These are phyloP conservation scores for Colletotrichum simmondsii DNA, from an alignment of 2,329 filamentous ascomycete genomes.

Conservation along the genomic window DNA sequence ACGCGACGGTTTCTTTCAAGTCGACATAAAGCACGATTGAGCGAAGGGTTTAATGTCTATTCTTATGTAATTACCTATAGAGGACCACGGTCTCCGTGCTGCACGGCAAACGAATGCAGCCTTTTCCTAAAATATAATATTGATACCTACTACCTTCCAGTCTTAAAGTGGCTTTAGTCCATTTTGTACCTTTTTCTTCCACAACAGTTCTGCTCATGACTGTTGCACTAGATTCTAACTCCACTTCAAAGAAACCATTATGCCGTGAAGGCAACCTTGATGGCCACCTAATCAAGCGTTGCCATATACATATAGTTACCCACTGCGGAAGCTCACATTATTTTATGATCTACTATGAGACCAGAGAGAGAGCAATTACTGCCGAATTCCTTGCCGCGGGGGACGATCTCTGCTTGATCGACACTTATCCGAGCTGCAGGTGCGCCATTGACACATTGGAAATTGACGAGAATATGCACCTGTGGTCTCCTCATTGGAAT, in stretches of 20 bases:
- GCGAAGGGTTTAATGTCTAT: background rate
- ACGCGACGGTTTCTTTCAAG: slow-evolving; percentile 3
- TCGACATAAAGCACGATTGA: background rate
- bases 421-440: background rate
- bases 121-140: background rate
- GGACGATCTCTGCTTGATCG: background rate
- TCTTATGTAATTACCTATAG: background rate
- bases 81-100: background rate
- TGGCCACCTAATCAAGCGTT: no score
- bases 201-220: no score
- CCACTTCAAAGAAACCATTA: no score
- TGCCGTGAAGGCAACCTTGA: no score
- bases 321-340: no score
- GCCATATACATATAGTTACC: no score
- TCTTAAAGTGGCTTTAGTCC: no score
- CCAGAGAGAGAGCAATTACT: no score
- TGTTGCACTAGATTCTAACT: no score
- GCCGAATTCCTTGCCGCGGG: background rate
- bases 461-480: background rate
- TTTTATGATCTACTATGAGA: no score
- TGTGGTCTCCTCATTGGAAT: background rate
- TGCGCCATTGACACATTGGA: background rate
- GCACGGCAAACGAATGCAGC: slow-evolving; percentile 5
- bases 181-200: no score
- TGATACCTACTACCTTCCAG: background rate